Evolutionary conservation across 495 filamentous ascomycete genomes (phyloP).

Genomic region (Astrothelium macrocarpum): DNA sequence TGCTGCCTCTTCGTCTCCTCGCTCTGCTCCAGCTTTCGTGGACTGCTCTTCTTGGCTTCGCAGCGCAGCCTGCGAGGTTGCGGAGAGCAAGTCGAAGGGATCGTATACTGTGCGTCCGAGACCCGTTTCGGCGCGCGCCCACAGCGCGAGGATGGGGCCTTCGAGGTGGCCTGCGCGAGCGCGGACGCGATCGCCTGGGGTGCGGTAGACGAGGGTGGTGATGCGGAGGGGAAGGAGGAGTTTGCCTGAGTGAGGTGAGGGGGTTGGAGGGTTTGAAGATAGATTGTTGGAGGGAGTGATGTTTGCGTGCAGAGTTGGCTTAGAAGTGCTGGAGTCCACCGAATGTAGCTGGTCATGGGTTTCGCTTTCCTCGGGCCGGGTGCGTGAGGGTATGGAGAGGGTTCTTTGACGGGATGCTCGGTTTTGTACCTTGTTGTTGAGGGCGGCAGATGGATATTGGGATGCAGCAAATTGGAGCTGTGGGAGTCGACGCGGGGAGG

Average conservation of each 20-base stretch:
- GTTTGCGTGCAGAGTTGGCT: background rate
- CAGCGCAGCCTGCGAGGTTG: conserved; percentile 9
- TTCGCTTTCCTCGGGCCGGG: background rate
- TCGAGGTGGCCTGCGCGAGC: conserved; percentile 66
- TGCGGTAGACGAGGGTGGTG: conserved; percentile 52
- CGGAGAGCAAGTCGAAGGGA: background rate
- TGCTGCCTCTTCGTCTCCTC: background rate
- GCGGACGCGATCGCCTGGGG: conserved; percentile 55
- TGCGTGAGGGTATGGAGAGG: background rate
- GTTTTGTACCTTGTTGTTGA: background rate
- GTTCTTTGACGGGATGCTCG: background rate
- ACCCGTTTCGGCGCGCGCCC: conserved; percentile 49
- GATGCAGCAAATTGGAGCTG: conserved; percentile 15
- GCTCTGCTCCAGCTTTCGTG: background rate
- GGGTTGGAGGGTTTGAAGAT: background rate
- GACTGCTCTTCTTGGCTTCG: conserved; percentile 29
- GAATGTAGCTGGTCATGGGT: background rate
- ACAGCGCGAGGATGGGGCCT: conserved; percentile 54
- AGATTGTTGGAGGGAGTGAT: background rate
- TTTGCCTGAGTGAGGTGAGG: conserved; percentile 27
- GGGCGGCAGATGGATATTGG: background rate
- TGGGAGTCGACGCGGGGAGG: conserved; percentile 30
- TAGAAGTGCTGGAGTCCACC: background rate
- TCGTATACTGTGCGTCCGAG: conserved; percentile 32
- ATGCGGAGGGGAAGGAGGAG: conserved; percentile 45